These are phyloP conservation scores for Ensete ventricosum DNA, from an alignment of 176 grass and related monocot genomes.

Conservation along the genomic window DNA sequence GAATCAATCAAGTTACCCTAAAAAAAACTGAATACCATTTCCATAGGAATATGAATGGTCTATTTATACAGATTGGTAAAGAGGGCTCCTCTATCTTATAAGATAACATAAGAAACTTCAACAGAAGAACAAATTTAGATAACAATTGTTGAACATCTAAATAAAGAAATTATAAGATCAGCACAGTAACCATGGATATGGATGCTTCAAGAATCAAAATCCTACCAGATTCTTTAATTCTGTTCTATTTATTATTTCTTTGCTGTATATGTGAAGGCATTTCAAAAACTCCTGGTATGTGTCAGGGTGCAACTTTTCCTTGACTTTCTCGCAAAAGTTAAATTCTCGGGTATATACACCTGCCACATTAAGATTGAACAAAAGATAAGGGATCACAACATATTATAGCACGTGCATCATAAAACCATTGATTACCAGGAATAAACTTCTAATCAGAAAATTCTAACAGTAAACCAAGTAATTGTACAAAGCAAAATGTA, in stretches of 20 bases:
- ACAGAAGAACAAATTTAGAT: too few relatives aligned
- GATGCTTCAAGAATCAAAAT: slow-evolving; percentile 5
- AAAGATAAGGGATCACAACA: slow-evolving; percentile 14
- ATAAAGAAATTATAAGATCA: too few relatives aligned
- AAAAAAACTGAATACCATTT: not conserved
- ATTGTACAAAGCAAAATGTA: not conserved
- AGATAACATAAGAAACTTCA: too few relatives aligned
- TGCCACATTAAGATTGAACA: slow-evolving; percentile 29
- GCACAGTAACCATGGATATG: not conserved
- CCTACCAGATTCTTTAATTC: slow-evolving; percentile 96
- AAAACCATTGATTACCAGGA: not conserved
- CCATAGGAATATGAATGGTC: too few relatives aligned
- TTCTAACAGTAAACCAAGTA: not conserved
- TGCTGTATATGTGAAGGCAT: slow-evolving; percentile 98
- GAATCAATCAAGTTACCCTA: not conserved
- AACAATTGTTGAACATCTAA: not conserved
- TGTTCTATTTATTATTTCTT: slow-evolving; percentile 87
- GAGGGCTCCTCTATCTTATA: too few relatives aligned
- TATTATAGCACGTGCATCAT: slow-evolving; percentile 1
- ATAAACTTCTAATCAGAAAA: not conserved
- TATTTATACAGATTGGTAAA: too few relatives aligned
- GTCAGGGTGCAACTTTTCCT: slow-evolving; percentile 92
- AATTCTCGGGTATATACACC: slow-evolving; percentile 79
- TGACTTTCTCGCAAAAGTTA: slow-evolving; percentile 85
- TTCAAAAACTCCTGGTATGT: slow-evolving; percentile 98